Evolutionary conservation across 257 asterid genomes (phyloP), one percentile per base, ranked within the genome.

Genomic region (Eucommia ulmoides): DNA sequence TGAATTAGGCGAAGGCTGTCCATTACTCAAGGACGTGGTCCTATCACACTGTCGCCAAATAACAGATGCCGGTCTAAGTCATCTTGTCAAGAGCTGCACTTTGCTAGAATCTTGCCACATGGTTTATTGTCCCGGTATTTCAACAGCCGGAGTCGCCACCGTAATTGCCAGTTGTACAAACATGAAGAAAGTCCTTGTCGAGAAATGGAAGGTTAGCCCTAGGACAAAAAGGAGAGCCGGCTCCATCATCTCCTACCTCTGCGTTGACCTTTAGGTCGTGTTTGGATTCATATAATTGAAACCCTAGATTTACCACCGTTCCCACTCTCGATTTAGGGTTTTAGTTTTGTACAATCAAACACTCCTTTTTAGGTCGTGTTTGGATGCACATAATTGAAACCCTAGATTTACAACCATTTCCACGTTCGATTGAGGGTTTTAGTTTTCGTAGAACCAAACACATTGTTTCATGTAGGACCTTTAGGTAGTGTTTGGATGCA

Each of bases 151-250:
- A 45, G 83, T 88, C 19, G 82, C 93, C 8, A 73, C 93, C 14
- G 54, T 84, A 62, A 73, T 84, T 12, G 62, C 95, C 42, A 71
- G 71, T 45, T 88, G 95, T 51, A 11, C 55, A 19, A 65, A 74
- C 50, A 71, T 84, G 16, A 81, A 81, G 70, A 84, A 79, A 65
- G 67, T 88, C 7, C 65, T 88, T 5, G 88, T 88, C 3, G 95
- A 84, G 78, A 81, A 77, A 70, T 64, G 71, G 68, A 88, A 88
- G 72, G 97, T 84, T 24, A 84, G 78, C 61, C 53, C 65, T 18
- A 70, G 95, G 72, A 88, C 93, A 45, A 70, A 72, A 61, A 62
- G 97, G 58, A 81, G 88, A 59, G 97, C 94, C 20, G 92, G 89
- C 19, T 74, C 93, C 65, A 56, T 80, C 61, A 74, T 88, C 69